These are phyloP conservation scores for Yarrowia hollandica DNA, from an alignment of 805 yeast species.

Conservation along the genomic window DNA sequence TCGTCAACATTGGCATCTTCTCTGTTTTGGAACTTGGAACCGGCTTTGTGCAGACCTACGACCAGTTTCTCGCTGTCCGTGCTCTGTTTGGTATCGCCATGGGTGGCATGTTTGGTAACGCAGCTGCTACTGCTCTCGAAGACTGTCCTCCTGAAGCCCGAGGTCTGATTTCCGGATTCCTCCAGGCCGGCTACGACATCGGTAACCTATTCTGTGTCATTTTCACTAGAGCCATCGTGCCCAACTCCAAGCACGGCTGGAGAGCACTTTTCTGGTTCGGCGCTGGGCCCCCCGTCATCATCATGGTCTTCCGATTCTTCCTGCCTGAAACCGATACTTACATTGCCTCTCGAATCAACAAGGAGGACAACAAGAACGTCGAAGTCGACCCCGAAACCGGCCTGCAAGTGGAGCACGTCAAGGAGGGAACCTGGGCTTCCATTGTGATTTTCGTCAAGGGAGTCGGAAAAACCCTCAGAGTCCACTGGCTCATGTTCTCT, in stretches of 20 bases:
- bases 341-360: slow-evolving; percentile 38
- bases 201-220: slow-evolving; percentile 66
- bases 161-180: slow-evolving; percentile 63
- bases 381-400: slow-evolving; percentile 32
- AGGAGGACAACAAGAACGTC: slow-evolving; percentile 20
- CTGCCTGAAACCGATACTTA: slow-evolving; percentile 64
- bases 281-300: slow-evolving; percentile 62
- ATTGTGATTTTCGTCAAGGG: background rate
- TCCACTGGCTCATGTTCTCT: slow-evolving; percentile 60
- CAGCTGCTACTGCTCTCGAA: slow-evolving; percentile 66
- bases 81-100: slow-evolving; percentile 67
- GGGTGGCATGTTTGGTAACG: slow-evolving; percentile 71
- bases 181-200: slow-evolving; percentile 79
- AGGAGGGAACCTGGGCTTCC: slow-evolving; percentile 31
- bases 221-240: slow-evolving; percentile 60
- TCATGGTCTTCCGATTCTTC: slow-evolving; percentile 57
- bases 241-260: slow-evolving; percentile 58
- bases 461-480: slow-evolving; percentile 38
- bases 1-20: slow-evolving; percentile 53
- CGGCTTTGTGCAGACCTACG: slow-evolving; percentile 60
- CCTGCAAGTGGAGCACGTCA: background rate
- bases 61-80: slow-evolving; percentile 60
- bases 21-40: slow-evolving; percentile 62
- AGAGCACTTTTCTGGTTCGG: slow-evolving; percentile 72
- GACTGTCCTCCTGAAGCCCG: slow-evolving; percentile 61